A percentile compares a stretch with the other conserved stretches of the same genome.
Evolutionary conservation across 192 early-diverging fungal genomes (phyloP).

Genomic region (Phlyctochytrium bullatum): DNA sequence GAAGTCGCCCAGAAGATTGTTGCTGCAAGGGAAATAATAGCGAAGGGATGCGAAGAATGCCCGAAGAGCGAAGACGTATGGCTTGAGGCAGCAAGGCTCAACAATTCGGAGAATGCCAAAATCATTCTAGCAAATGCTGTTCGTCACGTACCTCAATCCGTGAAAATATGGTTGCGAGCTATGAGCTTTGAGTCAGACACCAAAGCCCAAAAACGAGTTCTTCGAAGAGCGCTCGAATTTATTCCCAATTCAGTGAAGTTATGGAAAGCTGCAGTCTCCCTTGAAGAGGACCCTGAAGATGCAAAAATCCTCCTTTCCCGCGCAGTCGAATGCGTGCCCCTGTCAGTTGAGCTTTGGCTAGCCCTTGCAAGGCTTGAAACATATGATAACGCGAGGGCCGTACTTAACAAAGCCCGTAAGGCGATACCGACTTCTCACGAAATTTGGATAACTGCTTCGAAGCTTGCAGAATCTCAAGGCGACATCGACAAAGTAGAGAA

Average conservation of each 20-base stretch:
- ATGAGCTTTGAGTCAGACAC: conserved; percentile 77
- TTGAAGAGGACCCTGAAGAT: conserved; percentile 91
- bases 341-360: conserved; percentile 92
- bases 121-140: conserved; percentile 89
- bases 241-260: conserved; percentile 87
- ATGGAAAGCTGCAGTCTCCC: conserved; percentile 88
- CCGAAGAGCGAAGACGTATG: conserved; percentile 94
- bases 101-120: conserved; percentile 80
- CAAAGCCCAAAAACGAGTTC: conserved; percentile 74
- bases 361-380: conserved; percentile 89
- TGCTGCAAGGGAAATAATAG: conserved; percentile 81
- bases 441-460: conserved; percentile 92
- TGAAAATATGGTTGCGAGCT: conserved; percentile 90
- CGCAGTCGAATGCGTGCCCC: conserved; percentile 90
- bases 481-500: conserved; percentile 62
- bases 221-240: conserved; percentile 89
- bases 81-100: conserved; percentile 92
- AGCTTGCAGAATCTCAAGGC: conserved; percentile 82
- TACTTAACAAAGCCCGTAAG: conserved; percentile 86
- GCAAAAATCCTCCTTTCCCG: conserved; percentile 87
- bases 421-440: conserved; percentile 87
- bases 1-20: conserved; percentile 82
- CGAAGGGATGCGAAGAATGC: conserved; percentile 92
- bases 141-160: conserved; percentile 83
- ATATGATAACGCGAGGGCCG: conserved; percentile 81